Evolutionary conservation across 2,329 filamentous ascomycete species (phyloP), one percentile per base, ranked within the genome.

Genomic region (Ramularia collo-cygni): DNA sequence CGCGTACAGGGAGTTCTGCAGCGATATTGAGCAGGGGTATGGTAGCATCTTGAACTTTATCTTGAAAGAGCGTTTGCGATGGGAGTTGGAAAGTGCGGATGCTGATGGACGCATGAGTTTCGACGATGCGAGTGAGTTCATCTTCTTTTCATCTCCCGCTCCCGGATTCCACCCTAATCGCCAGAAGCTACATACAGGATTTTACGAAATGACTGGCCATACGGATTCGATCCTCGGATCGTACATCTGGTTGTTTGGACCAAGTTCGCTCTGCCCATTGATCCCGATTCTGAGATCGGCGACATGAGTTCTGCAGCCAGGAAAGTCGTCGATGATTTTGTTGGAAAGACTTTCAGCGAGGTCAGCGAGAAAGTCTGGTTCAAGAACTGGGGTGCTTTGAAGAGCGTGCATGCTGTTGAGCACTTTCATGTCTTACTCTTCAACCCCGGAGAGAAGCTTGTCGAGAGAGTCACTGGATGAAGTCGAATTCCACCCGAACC

Each of bases 371-470:
- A 84, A 31, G 60, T 88, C 45, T 96, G 88, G 87, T 95, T 95
- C 67, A 93, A 85, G 68, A 96, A 96, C 57, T 95, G 88, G 87
- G 75, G 71, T 38, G 77, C 75, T 12, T 67, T 95, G 51, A 95
- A 95, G 68, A 92, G 83, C 16, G 77, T 96, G 18, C 78, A 87
- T 53, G 79, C 84, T 1, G 77, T 96, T 8, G 89, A 95, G 69
- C 90, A 96, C 61, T 92, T 96, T 58, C 90, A 96, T 63, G 82
- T 95, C 57, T 88, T 95, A 87, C 69, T 95, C 38, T 84, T 81
- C 60, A 72, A 85, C 52, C 81, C 88, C 1, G 80, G 90, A 53
- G 68, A 71, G 28, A 71, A 68, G 3, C 86, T 93, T 51, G 64
- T 95, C 32, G 66, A 68, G 37, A 67, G 77, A 40, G 72, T 95